Evolutionary conservation across 164 flowering plant genomes (phyloP).

Genomic region (Sextonia rubra): DNA sequence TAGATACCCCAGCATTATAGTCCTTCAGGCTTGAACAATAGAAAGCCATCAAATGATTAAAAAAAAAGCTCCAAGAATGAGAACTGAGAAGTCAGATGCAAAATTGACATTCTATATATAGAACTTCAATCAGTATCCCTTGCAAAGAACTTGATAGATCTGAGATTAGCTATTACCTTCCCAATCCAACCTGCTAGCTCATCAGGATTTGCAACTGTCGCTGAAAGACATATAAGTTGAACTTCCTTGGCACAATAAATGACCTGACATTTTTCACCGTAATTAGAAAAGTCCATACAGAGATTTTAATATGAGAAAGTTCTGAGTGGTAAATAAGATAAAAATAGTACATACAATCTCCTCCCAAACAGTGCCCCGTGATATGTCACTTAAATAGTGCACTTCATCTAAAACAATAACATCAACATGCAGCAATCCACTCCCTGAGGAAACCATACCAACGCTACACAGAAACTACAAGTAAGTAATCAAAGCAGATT

Average conservation of each 20-base stretch:
- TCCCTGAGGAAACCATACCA: conserved; percentile 67
- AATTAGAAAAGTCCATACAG: conserved; percentile 5
- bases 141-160: too few relatives aligned
- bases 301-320: background rate
- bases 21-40: too few relatives aligned
- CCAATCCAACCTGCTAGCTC: conserved; percentile 97
- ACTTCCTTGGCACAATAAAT: conserved; percentile 96
- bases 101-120: too few relatives aligned
- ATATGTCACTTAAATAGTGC: conserved; percentile 91
- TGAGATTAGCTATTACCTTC: conserved; percentile 40
- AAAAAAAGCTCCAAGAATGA: too few relatives aligned
- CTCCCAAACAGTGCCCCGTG: conserved; percentile 99
- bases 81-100: too few relatives aligned
- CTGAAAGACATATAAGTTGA: conserved; percentile 90
- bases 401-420: conserved; percentile 96
- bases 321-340: background rate
- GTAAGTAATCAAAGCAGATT: conserved; percentile 4
- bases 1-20: too few relatives aligned
- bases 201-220: conserved; percentile 95
- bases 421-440: conserved; percentile 77
- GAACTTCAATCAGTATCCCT: too few relatives aligned
- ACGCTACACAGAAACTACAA: conserved; percentile 52
- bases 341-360: conserved; percentile 61
- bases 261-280: conserved; percentile 40
- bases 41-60: too few relatives aligned